Base-by-base conservation (phyloP, 805 yeast genomes). In the Candida yuanshanica region DNA sequence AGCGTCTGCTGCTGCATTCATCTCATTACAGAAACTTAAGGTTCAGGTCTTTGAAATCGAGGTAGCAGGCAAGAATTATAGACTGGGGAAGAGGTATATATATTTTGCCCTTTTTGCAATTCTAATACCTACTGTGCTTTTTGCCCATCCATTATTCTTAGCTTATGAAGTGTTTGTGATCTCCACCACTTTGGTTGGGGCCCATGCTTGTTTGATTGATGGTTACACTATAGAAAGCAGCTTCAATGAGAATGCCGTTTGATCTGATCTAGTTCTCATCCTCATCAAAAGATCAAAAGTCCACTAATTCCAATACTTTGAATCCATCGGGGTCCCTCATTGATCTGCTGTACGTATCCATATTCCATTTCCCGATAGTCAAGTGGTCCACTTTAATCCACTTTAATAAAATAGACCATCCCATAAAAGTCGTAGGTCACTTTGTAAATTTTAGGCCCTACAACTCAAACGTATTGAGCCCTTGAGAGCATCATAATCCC, bases 231-330 rank as follows among this genome's bases (percentile, higher is more conserved):
- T 35, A 8, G 52, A 49, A 27, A 49, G 49, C 2, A 43, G 48
- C n/a, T 49, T 49, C 25, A 49, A 47, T 21, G 52, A 49, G 17
- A 38, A 40, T 20, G 43, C 43, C 29, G 50, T 47, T 4, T 48
- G 35, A 20, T 27, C 16, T 5, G 31, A n/a, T n/a, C n/a, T n/a
- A n/a, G n/a, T n/a, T n/a, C n/a, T n/a, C n/a, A n/a, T n/a, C n/a
- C n/a, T n/a, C n/a, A n/a, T n/a, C n/a, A n/a, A n/a, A n/a, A n/a
- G n/a, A n/a, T n/a, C n/a, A n/a, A n/a, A n/a, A n/a, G n/a, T n/a
- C n/a, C n/a, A n/a, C n/a, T n/a, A n/a, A n/a, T n/a, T n/a, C n/a
- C n/a, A n/a, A n/a, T n/a, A n/a, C n/a, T n/a, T n/a, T n/a, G n/a
- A n/a, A n/a, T n/a, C n/a, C n/a, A n/a, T n/a, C n/a, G n/a, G n/a